Base-by-base conservation (phyloP, 2,329 filamentous ascomycete species). In the Pseudogymnoascus sp. region DNA sequence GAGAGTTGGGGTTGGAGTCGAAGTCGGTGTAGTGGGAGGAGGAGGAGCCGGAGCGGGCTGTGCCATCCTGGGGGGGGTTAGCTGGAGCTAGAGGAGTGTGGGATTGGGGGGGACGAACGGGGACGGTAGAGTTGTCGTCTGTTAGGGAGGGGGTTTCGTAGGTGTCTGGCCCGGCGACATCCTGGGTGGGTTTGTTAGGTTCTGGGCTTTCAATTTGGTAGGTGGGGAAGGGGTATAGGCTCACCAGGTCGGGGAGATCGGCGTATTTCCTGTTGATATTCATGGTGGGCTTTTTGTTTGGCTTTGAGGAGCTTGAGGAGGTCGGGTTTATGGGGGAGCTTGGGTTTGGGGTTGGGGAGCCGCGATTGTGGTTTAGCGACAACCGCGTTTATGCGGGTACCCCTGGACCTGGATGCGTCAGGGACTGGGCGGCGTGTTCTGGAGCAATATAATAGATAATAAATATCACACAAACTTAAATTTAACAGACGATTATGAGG, bases 101-200 rank as follows among this genome's bases (percentile, higher is more conserved):
- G 8, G n/a, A n/a, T n/a, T n/a, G 48, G 52, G 15, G 39, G 27
- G 62, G 42, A 74, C 83, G 75, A 78, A 93, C 90, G 62, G 87
- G 89, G 62, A 92, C 78, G 58, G 92, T 96, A 21, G 92, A 96
- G 66, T 86, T 89, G 74, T 96, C 92, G 72, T 96, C 91, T 62
- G 89, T 93, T 67, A 97, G 79, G 62, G 96, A 92, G 67, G 93
- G 92, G 13, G 94, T 97, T 76, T 97, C 93, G 79, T 97, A 97
- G 70, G 96, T 90, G 72, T 97, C 94, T 67, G 92, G 92, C 29
- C 92, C 92, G 61, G 88, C 89, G 76, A n/a, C n/a, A n/a, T 97
- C 92, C 89, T 95, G 67, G 52, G 60, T 27, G 9, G 35, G n/a
- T 59, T 67, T 65, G 64, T 63, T 62, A 66, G 64, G 40, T 35